These are phyloP conservation scores for Marsdenia floribunda DNA, from an alignment of 257 asterid genomes.

Conservation along the genomic window DNA sequence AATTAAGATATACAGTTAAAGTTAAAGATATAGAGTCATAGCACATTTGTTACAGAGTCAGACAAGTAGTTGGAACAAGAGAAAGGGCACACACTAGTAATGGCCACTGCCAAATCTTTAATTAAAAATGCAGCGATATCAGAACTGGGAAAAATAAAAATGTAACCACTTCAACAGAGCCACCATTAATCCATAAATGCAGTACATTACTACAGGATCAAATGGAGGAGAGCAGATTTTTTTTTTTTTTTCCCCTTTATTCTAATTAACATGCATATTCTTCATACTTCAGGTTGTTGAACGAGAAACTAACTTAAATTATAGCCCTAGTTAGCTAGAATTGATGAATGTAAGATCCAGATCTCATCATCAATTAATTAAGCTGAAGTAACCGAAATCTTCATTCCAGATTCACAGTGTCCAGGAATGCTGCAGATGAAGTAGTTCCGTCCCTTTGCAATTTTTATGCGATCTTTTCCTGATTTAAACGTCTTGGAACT, in stretches of 20 bases:
- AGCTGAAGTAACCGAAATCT: slow-evolving; percentile 39
- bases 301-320: neutral
- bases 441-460: slow-evolving; percentile 46
- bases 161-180: no score
- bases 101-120: no score
- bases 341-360: neutral
- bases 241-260: neutral
- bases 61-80: no score
- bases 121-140: no score
- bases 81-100: no score
- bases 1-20: no score
- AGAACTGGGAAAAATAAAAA: no score
- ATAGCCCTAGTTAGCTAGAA: no score
- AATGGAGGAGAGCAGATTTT: neutral
- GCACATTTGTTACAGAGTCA: no score
- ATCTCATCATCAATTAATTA: neutral
- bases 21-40: no score
- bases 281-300: neutral
- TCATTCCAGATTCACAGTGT: slow-evolving; percentile 65
- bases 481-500: slow-evolving; percentile 23
- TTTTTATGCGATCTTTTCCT: slow-evolving; percentile 50
- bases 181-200: no score
- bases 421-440: slow-evolving; percentile 53
- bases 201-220: no score
- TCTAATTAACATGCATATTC: neutral